Percentiles rank a stretch among this genome's conserved stretches.
Conservation (phyloP, 2,329 filamentous ascomycete species). For the Botrytis aclada region DNA sequence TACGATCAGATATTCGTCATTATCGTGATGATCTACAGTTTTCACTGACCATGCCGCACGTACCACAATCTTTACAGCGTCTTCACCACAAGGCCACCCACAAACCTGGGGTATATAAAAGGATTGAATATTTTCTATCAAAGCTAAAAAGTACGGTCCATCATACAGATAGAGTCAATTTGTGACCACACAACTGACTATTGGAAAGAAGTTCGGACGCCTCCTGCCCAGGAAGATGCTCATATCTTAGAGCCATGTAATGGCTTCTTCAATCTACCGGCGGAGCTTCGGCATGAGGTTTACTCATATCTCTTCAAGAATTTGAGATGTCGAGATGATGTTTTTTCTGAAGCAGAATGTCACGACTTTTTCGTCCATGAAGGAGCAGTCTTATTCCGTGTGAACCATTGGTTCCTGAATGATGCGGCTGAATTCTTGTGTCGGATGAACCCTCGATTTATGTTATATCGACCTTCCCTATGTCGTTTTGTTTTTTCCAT, state of each 20-base stretch:
- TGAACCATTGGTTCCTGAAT: slow-evolving; percentile 15
- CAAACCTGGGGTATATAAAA: slow-evolving; percentile 8
- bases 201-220: neutral
- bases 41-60: slow-evolving; percentile 16
- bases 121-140: slow-evolving; percentile 1
- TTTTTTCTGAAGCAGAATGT: slow-evolving; percentile 16
- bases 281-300: slow-evolving; percentile 14
- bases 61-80: neutral
- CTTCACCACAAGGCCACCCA: slow-evolving; percentile 7
- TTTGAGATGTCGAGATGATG: slow-evolving; percentile 15
- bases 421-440: slow-evolving; percentile 17
- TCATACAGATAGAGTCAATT: neutral
- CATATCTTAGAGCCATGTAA: neutral
- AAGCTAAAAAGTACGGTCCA: slow-evolving; percentile 14
- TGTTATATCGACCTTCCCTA: slow-evolving; percentile 15
- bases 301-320: slow-evolving; percentile 18
- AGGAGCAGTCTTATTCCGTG: slow-evolving; percentile 12
- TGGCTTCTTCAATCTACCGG: slow-evolving; percentile 14
- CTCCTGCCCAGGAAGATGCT: neutral
- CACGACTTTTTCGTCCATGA: slow-evolving; percentile 8
- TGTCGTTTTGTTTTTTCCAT: slow-evolving; percentile 13
- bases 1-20: neutral
- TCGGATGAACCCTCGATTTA: slow-evolving; percentile 17
- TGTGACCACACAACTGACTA: slow-evolving; percentile 11
- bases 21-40: slow-evolving; percentile 7